A percentile compares a stretch with the other conserved stretches of the same genome.
Conservation (phyloP, 2,329 filamentous ascomycete genomes). For the Aspergillus sclerotialis region DNA sequence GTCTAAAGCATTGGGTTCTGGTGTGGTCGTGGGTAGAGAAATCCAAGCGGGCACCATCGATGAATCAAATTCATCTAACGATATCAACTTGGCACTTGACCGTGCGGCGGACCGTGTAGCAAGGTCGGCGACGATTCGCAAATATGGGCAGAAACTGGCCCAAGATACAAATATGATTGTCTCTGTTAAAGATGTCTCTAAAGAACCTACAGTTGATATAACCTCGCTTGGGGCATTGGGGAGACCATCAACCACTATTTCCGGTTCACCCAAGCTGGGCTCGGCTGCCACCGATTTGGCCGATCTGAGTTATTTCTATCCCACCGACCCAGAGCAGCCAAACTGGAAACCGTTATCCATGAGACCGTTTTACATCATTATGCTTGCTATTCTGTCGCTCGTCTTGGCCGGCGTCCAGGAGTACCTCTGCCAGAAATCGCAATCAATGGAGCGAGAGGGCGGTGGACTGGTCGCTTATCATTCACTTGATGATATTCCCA, state of each 20-base stretch:
- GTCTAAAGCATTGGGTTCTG: neutral
- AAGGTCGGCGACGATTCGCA: constrained; percentile 15
- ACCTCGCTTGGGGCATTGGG: constrained; percentile 30
- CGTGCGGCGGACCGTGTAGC: neutral
- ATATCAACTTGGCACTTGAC: constrained; percentile 1
- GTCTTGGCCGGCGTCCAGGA: constrained; percentile 26
- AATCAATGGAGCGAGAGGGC: constrained; percentile 30
- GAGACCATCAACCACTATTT: constrained; percentile 4
- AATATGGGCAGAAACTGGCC: constrained; percentile 35
- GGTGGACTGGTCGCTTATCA: constrained; percentile 24
- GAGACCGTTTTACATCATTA: constrained; percentile 22
- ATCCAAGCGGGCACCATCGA: neutral
- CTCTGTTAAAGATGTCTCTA: constrained; percentile 29
- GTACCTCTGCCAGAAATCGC: constrained; percentile 24
- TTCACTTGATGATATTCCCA: constrained; percentile 18
- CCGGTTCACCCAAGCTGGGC: constrained; percentile 2
- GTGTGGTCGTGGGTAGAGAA: neutral
- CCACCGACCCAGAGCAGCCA: constrained; percentile 24
- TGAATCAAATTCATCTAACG: neutral
- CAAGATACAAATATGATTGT: constrained; percentile 39
- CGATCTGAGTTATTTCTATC: constrained; percentile 27
- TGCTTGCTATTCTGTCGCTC: constrained; percentile 23
- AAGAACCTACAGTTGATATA: constrained; percentile 30
- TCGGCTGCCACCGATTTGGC: constrained; percentile 17
- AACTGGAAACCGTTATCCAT: constrained; percentile 31